Evolutionary conservation across 805 yeast genomes (phyloP), one percentile per base, ranked within the genome.

Genomic region (Metschnikowia proteae): DNA sequence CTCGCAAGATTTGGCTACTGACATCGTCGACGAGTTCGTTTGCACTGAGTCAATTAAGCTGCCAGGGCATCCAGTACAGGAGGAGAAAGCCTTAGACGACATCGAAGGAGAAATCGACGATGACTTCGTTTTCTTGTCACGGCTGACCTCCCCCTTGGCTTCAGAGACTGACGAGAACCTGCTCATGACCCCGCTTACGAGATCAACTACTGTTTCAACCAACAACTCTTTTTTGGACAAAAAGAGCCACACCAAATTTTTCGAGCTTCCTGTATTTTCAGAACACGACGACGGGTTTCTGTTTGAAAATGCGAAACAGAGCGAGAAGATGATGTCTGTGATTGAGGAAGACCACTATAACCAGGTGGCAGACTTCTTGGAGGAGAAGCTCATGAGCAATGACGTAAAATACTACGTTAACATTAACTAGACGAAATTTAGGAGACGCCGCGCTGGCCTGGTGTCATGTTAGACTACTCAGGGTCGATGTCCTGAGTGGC

Each of bases 131-230:
- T 55, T 56, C 27, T 61, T 72, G 29, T 67, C 73, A 23, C 60
- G 75, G 38, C 69, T 73, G 31, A 65, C 71, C 4, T 68, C 74
- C 10, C 75, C 76, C 3, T 58, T 63, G 10, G 61, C 61, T 47
- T 60, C 58, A 25, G 73, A 67, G 46, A 56, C 60, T 9, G 67
- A 63, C 51, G 66, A 63, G 29, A 63, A 68, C 48, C 64, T 68
- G 43, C 60, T 72, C 43, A 72, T 71, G 76, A 56, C 68, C 17
- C 56, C 70, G 7, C 60, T 71, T 45, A 73, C 76, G 0, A 53
- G 76, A 45, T 69, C 75, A 9, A 73, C 76, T 26, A 71, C 76
- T 3, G 73, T 70, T 4, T 64, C 71, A 5, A 67, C 74, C 43
- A 61, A 59, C 44, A 64, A 60, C 51, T 59, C 67, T 2, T 51